These are phyloP conservation scores for Daucus carota DNA, from an alignment of 129 eudicot genomes.

Conservation along the genomic window DH1_v3.0 NC_030387.2:29872501-29873000, in stretches of 20 bases:
- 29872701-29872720: too few relatives aligned
- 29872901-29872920: too few relatives aligned
- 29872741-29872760: neutral
- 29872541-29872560: slow-evolving; percentile 19
- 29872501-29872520: slow-evolving; percentile 35
- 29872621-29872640: neutral
- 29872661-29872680: neutral
- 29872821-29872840: too few relatives aligned
- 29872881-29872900: too few relatives aligned
- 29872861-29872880: too few relatives aligned
- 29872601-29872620: neutral
- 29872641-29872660: neutral
- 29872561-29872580: slow-evolving; percentile 18
- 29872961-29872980: too few relatives aligned
- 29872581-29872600: slow-evolving; percentile 5
- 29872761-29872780: neutral
- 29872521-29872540: slow-evolving; percentile 20
- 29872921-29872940: too few relatives aligned
- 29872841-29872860: too few relatives aligned
- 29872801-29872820: neutral
- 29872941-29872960: too few relatives aligned
- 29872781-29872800: neutral
- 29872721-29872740: too few relatives aligned
- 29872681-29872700: neutral
- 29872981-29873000: too few relatives aligned